Percentiles rank a stretch among this genome's conserved stretches.
phyloP scores from a whole-genome alignment of 331 rosid genomes.

The Ulmus americana region DNA sequence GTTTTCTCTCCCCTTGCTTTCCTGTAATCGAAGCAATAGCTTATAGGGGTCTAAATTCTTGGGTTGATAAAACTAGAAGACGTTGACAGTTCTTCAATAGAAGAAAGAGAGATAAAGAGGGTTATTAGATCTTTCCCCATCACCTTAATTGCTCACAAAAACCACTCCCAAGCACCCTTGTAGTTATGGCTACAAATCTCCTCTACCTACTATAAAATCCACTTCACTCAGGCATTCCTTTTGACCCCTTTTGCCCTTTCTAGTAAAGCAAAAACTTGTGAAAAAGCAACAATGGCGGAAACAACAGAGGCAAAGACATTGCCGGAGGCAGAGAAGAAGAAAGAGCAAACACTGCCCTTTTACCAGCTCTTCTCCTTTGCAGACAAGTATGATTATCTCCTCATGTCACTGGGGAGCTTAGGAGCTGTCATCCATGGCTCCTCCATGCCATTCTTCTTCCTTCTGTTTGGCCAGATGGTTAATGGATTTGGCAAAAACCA shows the following conservation, averaged over 20 bases:
- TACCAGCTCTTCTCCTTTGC: conserved; percentile 81
- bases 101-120: conserved; percentile 25
- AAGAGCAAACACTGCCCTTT: conserved; percentile 78
- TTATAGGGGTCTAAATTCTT: conserved; percentile 8
- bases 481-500: conserved; percentile 92
- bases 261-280: neutral
- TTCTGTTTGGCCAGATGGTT: conserved; percentile 88
- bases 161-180: conserved; percentile 3
- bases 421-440: conserved; percentile 92
- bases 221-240: conserved; percentile 9
- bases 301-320: conserved; percentile 43
- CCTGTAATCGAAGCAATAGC: conserved; percentile 15
- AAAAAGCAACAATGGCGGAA: conserved; percentile 56
- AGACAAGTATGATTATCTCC: conserved; percentile 65
- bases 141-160: conserved; percentile 30
- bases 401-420: conserved; percentile 72
- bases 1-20: conserved; percentile 18
- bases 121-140: conserved; percentile 34
- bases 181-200: no score
- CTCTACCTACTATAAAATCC: conserved; percentile 13
- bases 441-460: conserved; percentile 91
- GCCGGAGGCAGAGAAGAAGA: conserved; percentile 92
- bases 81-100: conserved; percentile 48
- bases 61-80: conserved; percentile 28
- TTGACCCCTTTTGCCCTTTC: neutral